Conservation (phyloP, 495 filamentous ascomycete genomes). For the Extremus antarcticus region DNA sequence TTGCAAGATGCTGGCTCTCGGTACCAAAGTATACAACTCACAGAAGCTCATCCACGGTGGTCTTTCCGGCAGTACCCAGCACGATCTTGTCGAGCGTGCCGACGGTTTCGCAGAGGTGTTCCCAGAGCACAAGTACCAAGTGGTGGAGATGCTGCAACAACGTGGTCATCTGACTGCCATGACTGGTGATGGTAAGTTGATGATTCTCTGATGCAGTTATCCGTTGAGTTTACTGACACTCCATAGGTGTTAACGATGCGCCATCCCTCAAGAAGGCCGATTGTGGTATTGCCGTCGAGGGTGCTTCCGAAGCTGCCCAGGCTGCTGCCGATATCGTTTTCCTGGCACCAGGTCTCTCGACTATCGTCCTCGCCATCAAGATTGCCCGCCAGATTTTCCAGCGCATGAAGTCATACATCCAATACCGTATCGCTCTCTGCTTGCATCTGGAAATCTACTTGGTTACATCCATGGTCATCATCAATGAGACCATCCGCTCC, state of each 20-base stretch:
- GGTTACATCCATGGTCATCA: slow-evolving; percentile 68
- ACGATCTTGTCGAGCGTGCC: slow-evolving; percentile 65
- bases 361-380: slow-evolving; percentile 69
- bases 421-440: slow-evolving; percentile 71
- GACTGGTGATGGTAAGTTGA: slow-evolving; percentile 49
- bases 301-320: slow-evolving; percentile 66
- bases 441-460: slow-evolving; percentile 68
- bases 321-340: slow-evolving; percentile 71
- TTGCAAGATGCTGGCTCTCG: slow-evolving; percentile 68
- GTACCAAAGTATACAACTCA: slow-evolving; percentile 71
- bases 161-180: slow-evolving; percentile 64
- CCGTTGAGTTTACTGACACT: not conserved
- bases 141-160: slow-evolving; percentile 66
- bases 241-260: slow-evolving; percentile 57
- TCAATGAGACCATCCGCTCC: slow-evolving; percentile 56
- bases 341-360: slow-evolving; percentile 65
- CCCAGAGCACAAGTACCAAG: slow-evolving; percentile 70
- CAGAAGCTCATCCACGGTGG: slow-evolving; percentile 64
- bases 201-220: not conserved
- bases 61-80: slow-evolving; percentile 59
- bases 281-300: slow-evolving; percentile 69
- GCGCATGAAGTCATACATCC: slow-evolving; percentile 73
- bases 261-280: slow-evolving; percentile 64
- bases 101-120: slow-evolving; percentile 70
- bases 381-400: slow-evolving; percentile 71